Evolutionary conservation across 2,329 filamentous ascomycete species (phyloP).

Genomic region (Xylariales sp.): DNA sequence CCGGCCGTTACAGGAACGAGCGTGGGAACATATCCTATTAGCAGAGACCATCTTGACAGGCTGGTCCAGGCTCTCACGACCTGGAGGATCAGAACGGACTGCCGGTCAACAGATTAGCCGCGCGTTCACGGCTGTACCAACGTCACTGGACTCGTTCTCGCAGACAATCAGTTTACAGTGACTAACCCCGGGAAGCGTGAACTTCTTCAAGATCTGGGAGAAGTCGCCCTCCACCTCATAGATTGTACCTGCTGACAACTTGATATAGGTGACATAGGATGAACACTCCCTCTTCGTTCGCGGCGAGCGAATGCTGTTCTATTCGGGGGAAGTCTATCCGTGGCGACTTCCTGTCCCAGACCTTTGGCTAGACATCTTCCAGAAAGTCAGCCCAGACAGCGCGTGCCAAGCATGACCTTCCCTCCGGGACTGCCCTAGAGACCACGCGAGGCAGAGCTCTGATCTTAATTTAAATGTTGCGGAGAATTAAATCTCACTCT

Average conservation of each 20-base stretch:
- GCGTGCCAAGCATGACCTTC: no score
- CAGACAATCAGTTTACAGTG: no score
- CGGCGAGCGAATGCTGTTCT: slow-evolving; percentile 66
- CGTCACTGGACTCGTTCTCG: no score
- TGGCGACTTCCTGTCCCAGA: slow-evolving; percentile 46
- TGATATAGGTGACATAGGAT: slow-evolving; percentile 74
- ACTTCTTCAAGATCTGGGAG: no score
- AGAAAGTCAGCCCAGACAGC: no score
- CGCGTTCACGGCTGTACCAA: background rate
- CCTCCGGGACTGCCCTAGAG: no score
- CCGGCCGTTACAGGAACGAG: background rate
- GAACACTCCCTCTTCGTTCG: slow-evolving; percentile 65
- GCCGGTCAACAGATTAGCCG: background rate
- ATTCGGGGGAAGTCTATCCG: slow-evolving; percentile 70
- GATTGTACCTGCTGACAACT: no score
- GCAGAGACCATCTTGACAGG: background rate
- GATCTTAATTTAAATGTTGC: no score
- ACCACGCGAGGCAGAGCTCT: no score
- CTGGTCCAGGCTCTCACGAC: background rate
- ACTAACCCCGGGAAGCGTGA: no score
- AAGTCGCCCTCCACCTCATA: no score
- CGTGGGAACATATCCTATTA: background rate
- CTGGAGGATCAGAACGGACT: background rate
- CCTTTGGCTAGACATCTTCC: slow-evolving; percentile 64
- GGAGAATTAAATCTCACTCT: no score